Evolutionary conservation across 2,329 filamentous ascomycete species (phyloP).

Genomic region (Magnaporthiopsis incrustans): DNA sequence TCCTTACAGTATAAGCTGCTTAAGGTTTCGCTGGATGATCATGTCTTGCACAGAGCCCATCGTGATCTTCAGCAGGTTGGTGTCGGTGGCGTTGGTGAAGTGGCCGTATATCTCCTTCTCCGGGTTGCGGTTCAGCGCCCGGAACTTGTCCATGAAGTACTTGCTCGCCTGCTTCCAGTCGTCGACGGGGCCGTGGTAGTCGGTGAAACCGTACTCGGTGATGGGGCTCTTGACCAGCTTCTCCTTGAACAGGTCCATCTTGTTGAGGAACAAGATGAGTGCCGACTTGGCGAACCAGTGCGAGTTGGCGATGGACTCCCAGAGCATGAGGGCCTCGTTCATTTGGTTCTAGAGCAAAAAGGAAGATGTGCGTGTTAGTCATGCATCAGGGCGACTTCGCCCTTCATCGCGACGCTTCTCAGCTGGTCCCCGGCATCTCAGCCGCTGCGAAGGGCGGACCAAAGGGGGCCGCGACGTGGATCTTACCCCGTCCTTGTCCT

Average conservation of each 20-base stretch:
- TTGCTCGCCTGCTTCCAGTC: conserved; percentile 69
- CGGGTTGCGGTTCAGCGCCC: conserved; percentile 62
- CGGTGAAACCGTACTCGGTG: conserved; percentile 65
- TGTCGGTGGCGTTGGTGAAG: conserved; percentile 55
- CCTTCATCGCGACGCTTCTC: not conserved
- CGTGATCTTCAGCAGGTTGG: conserved; percentile 75
- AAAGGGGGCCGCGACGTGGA: not conserved
- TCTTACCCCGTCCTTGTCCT: conserved; percentile 89
- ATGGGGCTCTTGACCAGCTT: conserved; percentile 67
- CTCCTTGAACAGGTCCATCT: conserved; percentile 77
- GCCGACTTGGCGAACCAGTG: conserved; percentile 80
- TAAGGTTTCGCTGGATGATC: conserved; percentile 77
- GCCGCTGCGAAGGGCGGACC: too few relatives aligned
- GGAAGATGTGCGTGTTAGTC: not conserved
- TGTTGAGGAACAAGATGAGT: conserved; percentile 79
- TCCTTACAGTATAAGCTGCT: conserved; percentile 63
- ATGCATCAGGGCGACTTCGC: not conserved
- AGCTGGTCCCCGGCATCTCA: too few relatives aligned
- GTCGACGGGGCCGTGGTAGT: conserved; percentile 64
- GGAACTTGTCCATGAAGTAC: conserved; percentile 78
- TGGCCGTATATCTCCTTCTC: conserved; percentile 57
- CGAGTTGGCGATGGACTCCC: conserved; percentile 78
- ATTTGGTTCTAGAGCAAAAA: conserved; percentile 65
- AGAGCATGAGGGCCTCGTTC: conserved; percentile 82
- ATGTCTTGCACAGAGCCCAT: conserved; percentile 83